Evolutionary conservation across 140 eudicot species (phyloP), one percentile per base, ranked within the genome.

Genomic region (Bidens hawaiensis): DNA sequence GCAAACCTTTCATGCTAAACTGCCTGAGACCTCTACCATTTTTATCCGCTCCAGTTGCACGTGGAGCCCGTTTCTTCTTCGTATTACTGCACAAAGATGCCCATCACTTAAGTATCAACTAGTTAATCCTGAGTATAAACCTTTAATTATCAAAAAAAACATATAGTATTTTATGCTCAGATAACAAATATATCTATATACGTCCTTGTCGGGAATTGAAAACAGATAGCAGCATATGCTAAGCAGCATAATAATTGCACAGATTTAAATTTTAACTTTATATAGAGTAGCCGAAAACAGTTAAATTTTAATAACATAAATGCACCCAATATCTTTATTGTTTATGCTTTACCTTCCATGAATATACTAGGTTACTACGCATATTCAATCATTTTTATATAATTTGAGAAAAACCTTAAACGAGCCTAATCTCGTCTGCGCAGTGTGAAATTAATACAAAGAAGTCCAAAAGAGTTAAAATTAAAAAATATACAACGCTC

Each of bases 21-120:
- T 83, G 95, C 15, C 93, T 81, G 28, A 83, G 88, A 58, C 95
- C 95, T 70, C 95, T 74, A 22, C 95, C 94, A 67, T 52, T 84
- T 73, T 87, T 87, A 81, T 87, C 96, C 65, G 81, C 86, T 56
- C 85, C 85, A 70, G 69, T 79, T 18, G 85, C 94, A 56, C 90
- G 94, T 45, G 79, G 88, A 53, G 77, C 89, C 77, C 96, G 82
- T 64, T 81, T 87, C 58, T 88, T 88, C 84, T 85, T 88, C 76
- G 45, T 75, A 75, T 73, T 80, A 63, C 90, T 88, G 61, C 51
- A 28, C 24, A 49, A 4, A 30, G 48, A 49, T 14, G 38, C 45
- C 34, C 27, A 17, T 8, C 21, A 47, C 11, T 64, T 46, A 64
- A 17, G 15, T 64, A 43, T 46, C 7, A 64, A 47, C 45, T 62